Evolutionary conservation across 1,139 yeast genomes (phyloP), one percentile per base, ranked within the genome.

Genomic region (Kodamaea ohmeri): DNA sequence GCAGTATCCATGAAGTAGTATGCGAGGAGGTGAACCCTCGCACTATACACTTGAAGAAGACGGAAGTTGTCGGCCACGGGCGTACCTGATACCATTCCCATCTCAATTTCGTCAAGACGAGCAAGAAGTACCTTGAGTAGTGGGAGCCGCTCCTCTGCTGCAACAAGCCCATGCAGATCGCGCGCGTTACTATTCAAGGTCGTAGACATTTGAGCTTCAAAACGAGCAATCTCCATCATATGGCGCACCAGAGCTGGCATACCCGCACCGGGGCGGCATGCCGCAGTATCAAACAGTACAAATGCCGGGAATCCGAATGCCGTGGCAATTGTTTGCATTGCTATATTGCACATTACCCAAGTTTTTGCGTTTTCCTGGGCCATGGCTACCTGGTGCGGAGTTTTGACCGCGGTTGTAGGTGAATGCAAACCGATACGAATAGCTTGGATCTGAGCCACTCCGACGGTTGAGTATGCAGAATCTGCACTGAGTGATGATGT

Each of bases 291-390:
- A 55, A 89, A 87, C 44, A 82, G 87, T 1, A 86, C 89, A 59
- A 89, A 88, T 0, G 95, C 88, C 0, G 97, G 97, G 55, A 85
- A 89, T 14, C 98, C 98, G 61, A 89, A 89, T 7, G 95, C 84
- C 1, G 95, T 80, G 1, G 96, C 96, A 42, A 90, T 83, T 4
- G 84, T 77, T 60, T 92, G 97, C 1, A 95, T 83, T 0, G 87
- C 95, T 21, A 86, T 75, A 55, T 92, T 92, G 55, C 97, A 88
- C 9, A 87, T 76, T n/a, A 88, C 77, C 98, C 98, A 92, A 0
- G 98, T 90, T 43, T 83, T 73, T 28, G 83, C 72, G 52, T 87
- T 95, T 58, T 92, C 97, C 21, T 76, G 75, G 11, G 83, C 71
- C 53, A 85, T 61, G 18, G 68, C 46, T 6, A 56, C 34, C 45